A percentile compares a stretch with the other conserved stretches of the same genome.
Evolutionary conservation across 305 asterid genomes (phyloP).

Genomic region (Fraxinus paxiana): DNA sequence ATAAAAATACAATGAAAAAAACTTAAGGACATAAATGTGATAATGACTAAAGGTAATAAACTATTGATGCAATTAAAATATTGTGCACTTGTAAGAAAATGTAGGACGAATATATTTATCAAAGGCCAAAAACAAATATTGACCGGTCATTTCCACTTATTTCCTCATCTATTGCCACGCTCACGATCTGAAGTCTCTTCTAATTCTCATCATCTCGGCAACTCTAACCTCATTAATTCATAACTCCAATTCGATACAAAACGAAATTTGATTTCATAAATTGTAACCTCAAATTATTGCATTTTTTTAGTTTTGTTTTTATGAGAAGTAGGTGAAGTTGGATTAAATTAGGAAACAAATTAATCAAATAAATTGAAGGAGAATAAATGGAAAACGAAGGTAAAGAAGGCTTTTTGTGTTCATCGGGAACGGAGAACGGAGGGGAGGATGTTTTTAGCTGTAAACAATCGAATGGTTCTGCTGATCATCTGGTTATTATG

Average conservation of each 20-base stretch:
- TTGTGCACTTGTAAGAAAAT: too few relatives aligned
- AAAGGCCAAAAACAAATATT: too few relatives aligned
- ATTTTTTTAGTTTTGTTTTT: not conserved
- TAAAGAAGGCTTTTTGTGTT: constrained; percentile 22
- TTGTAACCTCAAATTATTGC: not conserved
- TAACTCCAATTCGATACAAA: not conserved
- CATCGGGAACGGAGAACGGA: constrained; percentile 33
- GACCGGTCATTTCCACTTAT: too few relatives aligned
- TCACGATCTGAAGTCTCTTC: too few relatives aligned
- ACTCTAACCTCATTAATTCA: not conserved
- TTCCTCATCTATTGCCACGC: constrained; percentile 12
- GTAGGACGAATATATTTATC: too few relatives aligned
- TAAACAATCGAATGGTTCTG: constrained; percentile 31
- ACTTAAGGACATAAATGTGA: too few relatives aligned
- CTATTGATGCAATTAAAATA: too few relatives aligned
- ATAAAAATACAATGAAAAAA: not conserved
- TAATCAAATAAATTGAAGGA: too few relatives aligned
- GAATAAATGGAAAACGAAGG: not conserved
- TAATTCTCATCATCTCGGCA: not conserved
- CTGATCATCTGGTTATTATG: constrained; percentile 47
- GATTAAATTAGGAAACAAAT: too few relatives aligned
- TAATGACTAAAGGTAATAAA: too few relatives aligned
- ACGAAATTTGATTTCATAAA: not conserved
- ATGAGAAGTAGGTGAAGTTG: constrained; percentile 13
- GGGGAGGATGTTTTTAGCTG: constrained; percentile 41